Conservation (phyloP, 805 yeast genomes). For the Cyberlindnera sargentensis region DNA sequence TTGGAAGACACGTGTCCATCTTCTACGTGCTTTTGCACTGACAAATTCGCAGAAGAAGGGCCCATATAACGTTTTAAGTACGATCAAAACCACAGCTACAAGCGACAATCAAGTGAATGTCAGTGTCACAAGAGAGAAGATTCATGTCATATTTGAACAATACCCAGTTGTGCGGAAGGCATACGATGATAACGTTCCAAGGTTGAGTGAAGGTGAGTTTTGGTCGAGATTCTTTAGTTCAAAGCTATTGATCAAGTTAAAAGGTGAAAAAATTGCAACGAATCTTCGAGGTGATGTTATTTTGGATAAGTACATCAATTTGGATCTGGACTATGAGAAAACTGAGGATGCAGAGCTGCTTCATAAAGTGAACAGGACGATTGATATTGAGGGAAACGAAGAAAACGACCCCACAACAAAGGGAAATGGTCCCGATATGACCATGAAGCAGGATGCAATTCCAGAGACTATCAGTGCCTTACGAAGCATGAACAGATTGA, state of each 20-base stretch:
- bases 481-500: slow-evolving; percentile 82
- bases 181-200: slow-evolving; percentile 86
- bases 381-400: slow-evolving; percentile 75
- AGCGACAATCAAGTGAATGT: slow-evolving; percentile 92
- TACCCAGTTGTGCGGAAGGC: slow-evolving; percentile 90
- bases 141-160: slow-evolving; percentile 82
- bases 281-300: slow-evolving; percentile 79
- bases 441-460: slow-evolving; percentile 62
- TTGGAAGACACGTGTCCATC: slow-evolving; percentile 78
- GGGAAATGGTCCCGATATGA: slow-evolving; percentile 83
- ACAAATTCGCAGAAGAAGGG: slow-evolving; percentile 82
- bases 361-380: slow-evolving; percentile 54
- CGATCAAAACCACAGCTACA: slow-evolving; percentile 90
- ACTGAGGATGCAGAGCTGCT: slow-evolving; percentile 35
- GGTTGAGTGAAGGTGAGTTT: slow-evolving; percentile 81
- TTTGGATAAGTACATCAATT: slow-evolving; percentile 73
- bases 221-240: slow-evolving; percentile 96
- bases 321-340: slow-evolving; percentile 53
- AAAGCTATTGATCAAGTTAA: slow-evolving; percentile 72
- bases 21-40: slow-evolving; percentile 79
- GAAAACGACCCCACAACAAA: slow-evolving; percentile 61
- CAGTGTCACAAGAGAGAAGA: slow-evolving; percentile 83
- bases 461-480: slow-evolving; percentile 70
- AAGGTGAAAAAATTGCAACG: slow-evolving; percentile 78
- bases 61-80: slow-evolving; percentile 87